Percentiles rank a stretch among this genome's conserved stretches.
Conservation (phyloP, 164 flowering plant genomes). For the Stephania yunnanensis region DNA sequence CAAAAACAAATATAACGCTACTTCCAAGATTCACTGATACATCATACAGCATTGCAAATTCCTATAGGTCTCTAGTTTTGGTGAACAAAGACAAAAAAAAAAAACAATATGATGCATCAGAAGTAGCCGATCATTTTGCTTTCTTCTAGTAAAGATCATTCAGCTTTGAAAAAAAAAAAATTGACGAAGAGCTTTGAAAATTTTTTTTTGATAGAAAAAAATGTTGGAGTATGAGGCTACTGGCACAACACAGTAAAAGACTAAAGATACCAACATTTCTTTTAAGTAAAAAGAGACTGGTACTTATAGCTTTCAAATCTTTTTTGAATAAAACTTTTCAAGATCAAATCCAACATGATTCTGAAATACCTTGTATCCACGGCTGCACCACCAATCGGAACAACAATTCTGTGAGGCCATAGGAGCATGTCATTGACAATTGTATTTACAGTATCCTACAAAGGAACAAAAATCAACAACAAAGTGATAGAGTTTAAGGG, state of each 20-base stretch:
- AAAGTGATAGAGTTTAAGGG: too few species aligned
- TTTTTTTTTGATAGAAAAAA: too few species aligned
- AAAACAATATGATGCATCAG: neutral
- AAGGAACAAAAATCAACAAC: neutral
- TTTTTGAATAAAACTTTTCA: too few species aligned
- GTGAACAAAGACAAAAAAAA: neutral
- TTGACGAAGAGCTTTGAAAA: too few species aligned
- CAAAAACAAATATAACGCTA: neutral
- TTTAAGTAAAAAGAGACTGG: too few species aligned
- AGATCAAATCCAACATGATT: neutral
- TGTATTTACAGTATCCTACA: conserved; percentile 83
- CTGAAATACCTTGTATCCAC: conserved; percentile 67
- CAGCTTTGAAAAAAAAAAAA: neutral
- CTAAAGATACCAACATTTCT: too few species aligned
- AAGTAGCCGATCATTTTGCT: neutral
- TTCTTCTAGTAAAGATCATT: neutral
- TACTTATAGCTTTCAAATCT: too few species aligned
- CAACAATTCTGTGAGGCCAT: conserved; percentile 99
- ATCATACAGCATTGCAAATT: neutral
- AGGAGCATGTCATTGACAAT: conserved; percentile 91
- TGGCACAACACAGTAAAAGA: too few species aligned
- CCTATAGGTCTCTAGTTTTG: neutral
- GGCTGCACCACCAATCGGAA: conserved; percentile 89
- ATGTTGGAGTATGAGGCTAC: too few species aligned
- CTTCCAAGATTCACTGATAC: neutral